Evolutionary conservation across 2,329 filamentous ascomycete species (phyloP).

Genomic region (Colletotrichum scovillei): DNA sequence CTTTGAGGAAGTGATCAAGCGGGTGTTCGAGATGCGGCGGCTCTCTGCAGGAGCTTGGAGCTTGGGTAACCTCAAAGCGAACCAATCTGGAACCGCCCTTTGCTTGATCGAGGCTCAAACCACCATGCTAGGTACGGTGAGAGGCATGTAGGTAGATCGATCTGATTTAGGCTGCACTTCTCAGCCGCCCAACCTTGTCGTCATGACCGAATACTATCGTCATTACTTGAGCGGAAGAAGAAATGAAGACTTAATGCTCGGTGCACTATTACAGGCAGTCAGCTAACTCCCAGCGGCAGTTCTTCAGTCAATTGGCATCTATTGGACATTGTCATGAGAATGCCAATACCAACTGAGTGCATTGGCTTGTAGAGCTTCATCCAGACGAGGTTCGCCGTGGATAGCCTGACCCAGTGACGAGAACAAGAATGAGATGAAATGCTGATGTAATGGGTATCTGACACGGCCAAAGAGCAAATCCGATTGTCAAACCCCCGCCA

Average conservation of each 20-base stretch:
- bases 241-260: background rate
- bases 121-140: background rate
- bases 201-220: background rate
- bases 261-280: background rate
- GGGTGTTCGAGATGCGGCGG: background rate
- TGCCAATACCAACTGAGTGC: background rate
- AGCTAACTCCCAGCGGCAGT: background rate
- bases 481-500: background rate
- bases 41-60: background rate
- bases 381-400: background rate
- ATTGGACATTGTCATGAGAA: background rate
- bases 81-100: background rate
- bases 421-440: background rate
- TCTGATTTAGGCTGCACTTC: background rate
- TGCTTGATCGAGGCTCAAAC: background rate
- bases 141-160: background rate
- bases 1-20: background rate
- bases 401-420: background rate
- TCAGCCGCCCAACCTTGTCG: background rate
- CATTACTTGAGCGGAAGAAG: background rate
- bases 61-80: background rate
- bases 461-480: background rate
- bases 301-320: background rate
- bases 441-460: background rate
- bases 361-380: background rate